These are phyloP conservation scores for Cruciata laevipes DNA, from an alignment of 257 asterid species.

Conservation along the genomic window DNA sequence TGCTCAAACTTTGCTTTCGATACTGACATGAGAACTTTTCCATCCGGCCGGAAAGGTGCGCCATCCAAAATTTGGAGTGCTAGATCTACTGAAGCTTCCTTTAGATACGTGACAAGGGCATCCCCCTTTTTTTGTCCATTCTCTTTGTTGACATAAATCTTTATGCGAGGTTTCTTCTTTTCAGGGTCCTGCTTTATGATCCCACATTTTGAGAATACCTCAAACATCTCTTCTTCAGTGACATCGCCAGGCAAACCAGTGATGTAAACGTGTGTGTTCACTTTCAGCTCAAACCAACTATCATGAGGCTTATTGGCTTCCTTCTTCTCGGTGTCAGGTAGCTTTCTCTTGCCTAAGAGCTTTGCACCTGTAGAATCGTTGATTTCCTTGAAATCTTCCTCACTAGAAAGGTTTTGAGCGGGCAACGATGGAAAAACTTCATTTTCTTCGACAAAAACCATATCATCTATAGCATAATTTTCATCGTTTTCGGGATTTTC, in stretches of 20 bases:
- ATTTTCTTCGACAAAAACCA: constrained; percentile 73
- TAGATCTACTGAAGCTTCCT: constrained; percentile 95
- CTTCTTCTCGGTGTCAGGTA: constrained; percentile 70
- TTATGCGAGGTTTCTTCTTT: constrained; percentile 85
- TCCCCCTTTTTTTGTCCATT: constrained; percentile 89
- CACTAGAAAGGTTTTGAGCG: constrained; percentile 18
- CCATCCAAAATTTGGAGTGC: constrained; percentile 88
- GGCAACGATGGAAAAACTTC: constrained; percentile 26
- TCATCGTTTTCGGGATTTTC: constrained; percentile 27
- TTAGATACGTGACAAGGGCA: constrained; percentile 84
- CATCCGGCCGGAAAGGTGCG: constrained; percentile 73
- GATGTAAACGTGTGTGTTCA: constrained; percentile 88
- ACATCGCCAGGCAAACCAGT: constrained; percentile 96
- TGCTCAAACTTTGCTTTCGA: constrained; percentile 84
- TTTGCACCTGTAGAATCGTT: constrained; percentile 36
- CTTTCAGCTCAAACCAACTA: constrained; percentile 95
- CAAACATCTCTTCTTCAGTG: constrained; percentile 78
- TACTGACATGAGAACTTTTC: constrained; percentile 71
- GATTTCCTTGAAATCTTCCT: constrained; percentile 33
- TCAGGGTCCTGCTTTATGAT: constrained; percentile 98
- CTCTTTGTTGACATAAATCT: constrained; percentile 78
- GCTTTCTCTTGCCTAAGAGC: constrained; percentile 56
- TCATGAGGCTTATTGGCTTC: constrained; percentile 97
- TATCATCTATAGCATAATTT: constrained; percentile 54
- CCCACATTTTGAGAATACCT: constrained; percentile 89